Percentiles rank a stretch among this genome's conserved stretches.
These are phyloP conservation scores for Panaeolus cyanescens DNA, from an alignment of 768 basidiomycete genomes.

Conservation along the genomic window DNA sequence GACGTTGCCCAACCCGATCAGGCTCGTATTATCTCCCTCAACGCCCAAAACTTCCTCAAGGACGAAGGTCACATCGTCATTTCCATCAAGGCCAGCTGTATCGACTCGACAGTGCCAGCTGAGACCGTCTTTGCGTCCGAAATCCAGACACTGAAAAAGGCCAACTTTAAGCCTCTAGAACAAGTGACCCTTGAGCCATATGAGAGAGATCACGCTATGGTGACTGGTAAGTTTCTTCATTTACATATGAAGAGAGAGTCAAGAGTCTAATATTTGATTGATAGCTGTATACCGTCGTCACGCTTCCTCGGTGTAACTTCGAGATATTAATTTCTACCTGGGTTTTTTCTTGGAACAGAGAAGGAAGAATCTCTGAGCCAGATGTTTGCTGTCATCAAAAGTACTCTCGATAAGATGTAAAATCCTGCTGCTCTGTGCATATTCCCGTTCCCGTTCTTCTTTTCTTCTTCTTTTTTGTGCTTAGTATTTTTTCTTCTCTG, in stretches of 20 bases:
- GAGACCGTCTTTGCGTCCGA: slow-evolving; percentile 89
- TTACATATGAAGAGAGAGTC: neutral
- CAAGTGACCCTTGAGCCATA: slow-evolving; percentile 96
- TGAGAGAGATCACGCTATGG: slow-evolving; percentile 90
- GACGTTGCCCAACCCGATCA: slow-evolving; percentile 99
- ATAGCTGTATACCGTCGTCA: slow-evolving; percentile 20
- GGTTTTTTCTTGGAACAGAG: slow-evolving; percentile 3
- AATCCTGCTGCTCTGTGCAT: slow-evolving; percentile 13
- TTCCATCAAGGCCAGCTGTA: slow-evolving; percentile 98
- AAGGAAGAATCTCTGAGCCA: slow-evolving; percentile 6
- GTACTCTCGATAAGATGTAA: slow-evolving; percentile 2
- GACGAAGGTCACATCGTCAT: slow-evolving; percentile 91
- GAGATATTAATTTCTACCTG: slow-evolving; percentile 5
- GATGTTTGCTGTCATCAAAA: neutral
- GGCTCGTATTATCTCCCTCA: slow-evolving; percentile 92
- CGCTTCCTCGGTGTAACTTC: neutral
- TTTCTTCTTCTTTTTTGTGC: slow-evolving; percentile 7
- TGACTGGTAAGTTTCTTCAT: slow-evolving; percentile 59
- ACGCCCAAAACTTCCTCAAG: slow-evolving; percentile 95
- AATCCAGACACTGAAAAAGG: slow-evolving; percentile 75
- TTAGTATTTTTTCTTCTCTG: slow-evolving; percentile 1
- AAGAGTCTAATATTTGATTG: neutral
- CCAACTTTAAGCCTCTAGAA: slow-evolving; percentile 90
- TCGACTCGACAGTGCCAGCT: slow-evolving; percentile 93
- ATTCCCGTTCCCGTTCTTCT: slow-evolving; percentile 13